Base-by-base conservation (phyloP, 2,329 filamentous ascomycete species). In the Acarospora socialis region DNA sequence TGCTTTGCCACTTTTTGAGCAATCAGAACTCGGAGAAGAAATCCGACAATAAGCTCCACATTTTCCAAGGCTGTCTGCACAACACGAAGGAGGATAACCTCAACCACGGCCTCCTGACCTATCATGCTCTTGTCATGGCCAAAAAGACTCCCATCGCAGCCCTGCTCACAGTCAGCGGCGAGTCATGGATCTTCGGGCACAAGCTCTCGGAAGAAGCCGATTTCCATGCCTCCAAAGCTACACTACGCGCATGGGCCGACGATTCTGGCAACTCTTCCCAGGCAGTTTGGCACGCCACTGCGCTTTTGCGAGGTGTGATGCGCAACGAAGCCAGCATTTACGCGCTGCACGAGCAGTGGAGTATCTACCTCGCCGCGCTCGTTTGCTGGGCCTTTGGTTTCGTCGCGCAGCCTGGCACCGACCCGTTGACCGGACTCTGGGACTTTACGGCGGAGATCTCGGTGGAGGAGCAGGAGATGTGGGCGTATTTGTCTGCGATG, bases 151-250 rank as follows among this genome's bases (percentile, higher is more conserved):
- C 52, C 5, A 33, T 55, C 22, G 46, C 44, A 10, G 39, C 45
- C 26, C 38, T 55, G 12, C 40, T 55, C 19, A 46, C 48, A 4
- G 50, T 53, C n/a, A 48, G 46, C 27, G 50, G 51, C 18, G 51
- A 54, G 38, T 53, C 51, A 3, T 54, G 52, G 52, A 42, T 54
- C 24, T 47, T 53, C 35, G 52, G 51, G 27, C 46, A 45, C 29
- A 54, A 54, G 36, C 37, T 54, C 13, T 43, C 49, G 22, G 43
- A 49, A 12, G 45, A 53, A 41, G 34, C 41, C 4, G 46, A 52
- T 21, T 54, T 53, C 28, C 40, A 44, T 23, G 28, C 37, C 9
- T 49, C 51, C 3, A 54, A 53, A 33, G 37, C 34, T 18, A 43
- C 33, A 19, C 35, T 55, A 8, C 43, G 46, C 26, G 35, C 32